Conservation (phyloP, 164 flowering plant species). For the Sedum album region DNA sequence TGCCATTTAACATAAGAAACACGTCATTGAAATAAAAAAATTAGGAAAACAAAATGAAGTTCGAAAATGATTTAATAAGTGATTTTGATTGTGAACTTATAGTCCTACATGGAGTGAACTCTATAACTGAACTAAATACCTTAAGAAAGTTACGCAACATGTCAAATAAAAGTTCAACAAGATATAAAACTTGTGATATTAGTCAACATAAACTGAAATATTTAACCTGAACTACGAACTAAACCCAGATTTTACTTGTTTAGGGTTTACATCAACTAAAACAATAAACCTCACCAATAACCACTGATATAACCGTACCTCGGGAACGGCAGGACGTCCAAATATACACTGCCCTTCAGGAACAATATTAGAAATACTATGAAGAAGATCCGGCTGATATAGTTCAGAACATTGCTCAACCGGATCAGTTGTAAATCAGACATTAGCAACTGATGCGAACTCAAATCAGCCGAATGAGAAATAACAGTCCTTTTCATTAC, state of each 20-base stretch:
- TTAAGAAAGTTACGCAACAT: neutral
- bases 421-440: neutral
- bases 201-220: neutral
- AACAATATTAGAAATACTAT: neutral
- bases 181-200: neutral
- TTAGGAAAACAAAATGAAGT: too few species aligned
- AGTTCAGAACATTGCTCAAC: neutral
- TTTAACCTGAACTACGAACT: neutral
- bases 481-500: neutral
- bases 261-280: neutral
- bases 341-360: neutral
- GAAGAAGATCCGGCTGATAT: neutral
- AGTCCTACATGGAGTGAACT: too few species aligned
- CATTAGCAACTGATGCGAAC: neutral
- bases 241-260: neutral
- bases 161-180: neutral
- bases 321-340: neutral
- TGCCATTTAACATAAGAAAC: too few species aligned
- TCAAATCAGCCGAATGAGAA: neutral
- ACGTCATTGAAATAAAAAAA: too few species aligned
- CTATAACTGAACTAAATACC: too few species aligned
- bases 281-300: neutral
- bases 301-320: neutral
- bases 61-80: neutral
- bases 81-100: too few species aligned